Conservation (phyloP, 495 filamentous ascomycete species). For the Neurospora cerealis region DNA sequence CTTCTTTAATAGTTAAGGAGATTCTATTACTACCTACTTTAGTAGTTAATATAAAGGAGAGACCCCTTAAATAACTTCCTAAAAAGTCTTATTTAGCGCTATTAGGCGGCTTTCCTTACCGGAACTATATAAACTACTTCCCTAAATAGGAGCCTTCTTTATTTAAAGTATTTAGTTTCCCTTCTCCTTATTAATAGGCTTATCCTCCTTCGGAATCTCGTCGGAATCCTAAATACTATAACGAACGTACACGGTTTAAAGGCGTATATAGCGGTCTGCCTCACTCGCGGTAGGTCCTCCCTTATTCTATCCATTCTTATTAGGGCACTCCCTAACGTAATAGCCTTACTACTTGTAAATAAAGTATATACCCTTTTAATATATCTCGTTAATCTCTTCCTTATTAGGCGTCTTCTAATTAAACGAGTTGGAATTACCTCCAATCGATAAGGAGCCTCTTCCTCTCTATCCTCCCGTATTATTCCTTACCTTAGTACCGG, state of each 20-base stretch:
- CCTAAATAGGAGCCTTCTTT: background rate
- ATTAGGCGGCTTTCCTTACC: background rate
- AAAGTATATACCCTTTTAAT: background rate
- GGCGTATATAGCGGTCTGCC: accelerated
- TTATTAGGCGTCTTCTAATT: background rate
- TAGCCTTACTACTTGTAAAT: background rate
- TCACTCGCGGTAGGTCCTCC: background rate
- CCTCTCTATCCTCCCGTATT: background rate
- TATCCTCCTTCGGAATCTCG: no score
- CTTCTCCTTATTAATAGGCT: background rate
- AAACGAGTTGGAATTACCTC: background rate
- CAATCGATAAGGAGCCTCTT: background rate
- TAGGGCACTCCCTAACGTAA: background rate
- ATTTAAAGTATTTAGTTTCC: background rate
- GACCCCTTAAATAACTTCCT: background rate
- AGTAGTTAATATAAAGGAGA: background rate
- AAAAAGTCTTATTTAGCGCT: background rate
- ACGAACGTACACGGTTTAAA: background rate
- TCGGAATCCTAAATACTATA: no score
- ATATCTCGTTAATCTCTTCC: background rate
- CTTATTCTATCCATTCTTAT: background rate
- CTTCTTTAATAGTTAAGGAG: background rate
- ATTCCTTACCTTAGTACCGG: no score
- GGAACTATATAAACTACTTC: background rate
- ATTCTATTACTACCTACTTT: background rate